Base-by-base conservation (phyloP, 2,329 filamentous ascomycete genomes). In the Grosmannia huntii region DNA sequence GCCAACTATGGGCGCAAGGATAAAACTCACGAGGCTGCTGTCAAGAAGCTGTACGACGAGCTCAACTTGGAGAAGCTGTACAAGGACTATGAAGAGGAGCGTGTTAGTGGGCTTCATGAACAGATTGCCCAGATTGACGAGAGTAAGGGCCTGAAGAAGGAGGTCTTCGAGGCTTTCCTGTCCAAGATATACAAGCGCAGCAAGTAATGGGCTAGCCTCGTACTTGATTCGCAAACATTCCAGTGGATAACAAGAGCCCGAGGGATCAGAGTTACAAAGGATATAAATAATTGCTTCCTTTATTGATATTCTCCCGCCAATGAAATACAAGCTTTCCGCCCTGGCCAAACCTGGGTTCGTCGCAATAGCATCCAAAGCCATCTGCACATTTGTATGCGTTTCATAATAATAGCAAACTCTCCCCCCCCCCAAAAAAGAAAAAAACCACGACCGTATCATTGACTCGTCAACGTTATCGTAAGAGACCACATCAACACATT, bases 171-270 rank as follows among this genome's bases (percentile, higher is more conserved):
- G 66, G 81, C 82, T 51, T 99, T 97, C 80, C 77, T 99, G 64
- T 78, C 79, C 72, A 99, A 99, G 82, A 97, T 99, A 70, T 97
- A 97, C 82, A 96, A 96, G 84, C 82, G 94, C 69, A 94, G 83
- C 81, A 97, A 96, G 76, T 97, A 88, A 63, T 5, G 46, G 2
- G 33, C 10, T 23, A 25, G 21, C 5, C 21, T 25, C 19, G 21
- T 23, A 7, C 6, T 9, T 11, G 3, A 25, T n/a, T 48, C 4
- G 21, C 10, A 11, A 11, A n/a, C 41, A 21, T 6, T 6, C 14
- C 11, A 49, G 46, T 23, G 46, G 10, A 48, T 12, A 21, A 48
- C 10, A 48, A 12, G 10, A 25, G 19, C 7, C 21, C 10, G 31
- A 33, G 31, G 31, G 31, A 33, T 33, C 9, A 7, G 5, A 9